Base-by-base conservation (phyloP, 2,329 filamentous ascomycete species). In the Trichophyton verrucosum region DNA sequence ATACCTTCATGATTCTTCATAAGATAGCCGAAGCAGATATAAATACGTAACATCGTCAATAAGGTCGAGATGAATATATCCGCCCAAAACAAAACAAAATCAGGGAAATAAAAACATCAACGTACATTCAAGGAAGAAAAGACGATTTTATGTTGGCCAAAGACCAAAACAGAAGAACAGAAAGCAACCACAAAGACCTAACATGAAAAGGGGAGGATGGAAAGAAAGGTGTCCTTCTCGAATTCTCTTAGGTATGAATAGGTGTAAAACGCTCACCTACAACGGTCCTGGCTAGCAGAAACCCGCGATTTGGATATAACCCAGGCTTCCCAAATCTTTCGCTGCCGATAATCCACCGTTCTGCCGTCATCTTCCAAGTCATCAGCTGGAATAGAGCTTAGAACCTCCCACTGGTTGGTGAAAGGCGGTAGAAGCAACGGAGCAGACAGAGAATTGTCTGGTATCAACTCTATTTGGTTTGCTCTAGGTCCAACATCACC, bases 281-380 rank as follows among this genome's bases (percentile, higher is more conserved):
- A 33, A 3, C 27, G 49, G 59, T 22, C 57, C 59, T 47, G 47
- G 36, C 44, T 17, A 30, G 49, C 17, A 53, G 49, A 20, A n/a
- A 53, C 11, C 11, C 49, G 47, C 59, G 65, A 38, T 53, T 62
- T 61, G 22, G 72, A 68, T 51, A 74, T 65, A 22, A 75, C 71
- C 74, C 73, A 75, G 40, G 69, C 68, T 64, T 74, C 71, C 74
- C 74, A 76, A 44, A 74, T 61, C 40, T 66, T 63, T 17, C 68
- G 64, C 62, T 75, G 72, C 5, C 70, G 67, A 17, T 66, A 67
- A 30, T 66, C 64, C 27, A 76, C 74, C 57, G 63, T 65, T 7
- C 68, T 24, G 1, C 72, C 75, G 57, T 74, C 70, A 62, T 73
- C 75, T 3, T 71, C 73, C n/a, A 74, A 63, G 11, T 72, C 72